These are phyloP conservation scores for Candolleomyces aberdarensis DNA, from an alignment of 768 basidiomycete species.

Conservation along the genomic window DNA sequence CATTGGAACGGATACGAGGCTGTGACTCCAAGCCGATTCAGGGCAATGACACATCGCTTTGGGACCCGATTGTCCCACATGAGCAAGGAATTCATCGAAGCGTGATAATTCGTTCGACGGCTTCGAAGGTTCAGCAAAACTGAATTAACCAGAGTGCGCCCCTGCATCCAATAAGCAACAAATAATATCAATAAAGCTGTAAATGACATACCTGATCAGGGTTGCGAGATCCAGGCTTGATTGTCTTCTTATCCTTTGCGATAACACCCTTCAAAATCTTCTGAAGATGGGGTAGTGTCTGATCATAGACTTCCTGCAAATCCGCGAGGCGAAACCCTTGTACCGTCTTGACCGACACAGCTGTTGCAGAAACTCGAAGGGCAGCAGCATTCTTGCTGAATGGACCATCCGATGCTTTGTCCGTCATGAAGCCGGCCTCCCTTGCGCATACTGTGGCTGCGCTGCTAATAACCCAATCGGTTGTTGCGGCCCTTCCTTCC, in stretches of 20 bases:
- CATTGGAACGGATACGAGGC: slow-evolving; percentile 11
- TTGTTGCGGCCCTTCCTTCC: too few species aligned
- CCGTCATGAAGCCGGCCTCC: slow-evolving; percentile 7
- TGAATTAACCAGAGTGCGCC: slow-evolving; percentile 14
- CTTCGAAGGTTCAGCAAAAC: slow-evolving; percentile 15
- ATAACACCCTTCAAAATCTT: slow-evolving; percentile 6
- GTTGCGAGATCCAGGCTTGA: background rate
- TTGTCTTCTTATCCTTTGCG: background rate
- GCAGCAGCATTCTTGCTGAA: background rate
- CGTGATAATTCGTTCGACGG: slow-evolving; percentile 10
- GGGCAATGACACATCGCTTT: slow-evolving; percentile 11
- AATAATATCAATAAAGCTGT: background rate
- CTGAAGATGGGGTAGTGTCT: slow-evolving; percentile 11
- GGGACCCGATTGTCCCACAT: slow-evolving; percentile 16
- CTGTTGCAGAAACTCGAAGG: slow-evolving; percentile 6
- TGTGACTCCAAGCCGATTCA: slow-evolving; percentile 16
- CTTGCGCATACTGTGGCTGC: slow-evolving; percentile 5
- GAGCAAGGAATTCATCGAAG: slow-evolving; percentile 11
- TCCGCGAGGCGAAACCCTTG: slow-evolving; percentile 7
- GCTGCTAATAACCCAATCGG: slow-evolving; percentile 4
- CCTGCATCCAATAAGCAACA: slow-evolving; percentile 9
- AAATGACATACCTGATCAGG: background rate
- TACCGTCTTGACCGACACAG: slow-evolving; percentile 10
- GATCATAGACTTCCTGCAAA: slow-evolving; percentile 2
- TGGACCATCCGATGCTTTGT: slow-evolving; percentile 7